These are phyloP conservation scores for Globisporangium uncinulatum DNA, from an alignment of 352 stramenopile species.

Conservation along the genomic window DNA sequence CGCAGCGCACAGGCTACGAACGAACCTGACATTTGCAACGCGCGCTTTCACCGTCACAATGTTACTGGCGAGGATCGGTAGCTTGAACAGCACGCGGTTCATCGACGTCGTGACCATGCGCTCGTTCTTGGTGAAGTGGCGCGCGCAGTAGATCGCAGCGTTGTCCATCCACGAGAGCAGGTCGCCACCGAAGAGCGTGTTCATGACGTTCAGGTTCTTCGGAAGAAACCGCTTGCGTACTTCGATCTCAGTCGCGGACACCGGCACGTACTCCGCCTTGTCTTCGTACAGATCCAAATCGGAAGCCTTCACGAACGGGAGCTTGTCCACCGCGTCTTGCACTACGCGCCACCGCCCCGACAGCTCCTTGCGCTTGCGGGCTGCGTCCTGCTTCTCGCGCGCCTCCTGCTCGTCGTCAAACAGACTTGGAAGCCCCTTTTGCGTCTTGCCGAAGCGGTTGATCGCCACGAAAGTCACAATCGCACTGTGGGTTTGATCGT, in stretches of 20 bases:
- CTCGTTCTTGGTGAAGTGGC: conserved; percentile 23
- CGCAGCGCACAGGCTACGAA: too few species aligned
- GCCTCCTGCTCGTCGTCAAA: conserved; percentile 32
- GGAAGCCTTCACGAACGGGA: conserved; percentile 25
- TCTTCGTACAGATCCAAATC: conserved; percentile 25
- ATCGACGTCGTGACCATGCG: conserved; percentile 22
- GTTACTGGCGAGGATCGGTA: conserved; percentile 21
- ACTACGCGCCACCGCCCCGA: conserved; percentile 32
- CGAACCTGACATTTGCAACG: conserved; percentile 20
- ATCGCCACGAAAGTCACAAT: conserved; percentile 66
- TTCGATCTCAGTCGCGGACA: conserved; percentile 61
- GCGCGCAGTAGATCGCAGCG: conserved; percentile 20
- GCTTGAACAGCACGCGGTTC: conserved; percentile 29
- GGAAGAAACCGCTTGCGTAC: conserved; percentile 68
- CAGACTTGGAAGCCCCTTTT: conserved; percentile 33
- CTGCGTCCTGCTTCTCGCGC: conserved; percentile 30
- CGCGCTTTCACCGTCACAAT: conserved; percentile 26
- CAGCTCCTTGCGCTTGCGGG: conserved; percentile 35
- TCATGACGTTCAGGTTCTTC: conserved; percentile 64
- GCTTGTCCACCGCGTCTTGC: conserved; percentile 37
- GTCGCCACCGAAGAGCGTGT: conserved; percentile 50
- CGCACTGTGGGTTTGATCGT: conserved; percentile 50
- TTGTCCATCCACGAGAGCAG: conserved; percentile 19
- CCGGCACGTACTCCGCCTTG: conserved; percentile 34
- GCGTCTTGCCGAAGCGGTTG: conserved; percentile 36